These are phyloP conservation scores for Colletotrichum cuscutae DNA, from an alignment of 2,329 filamentous ascomycete genomes.

Conservation along the genomic window DNA sequence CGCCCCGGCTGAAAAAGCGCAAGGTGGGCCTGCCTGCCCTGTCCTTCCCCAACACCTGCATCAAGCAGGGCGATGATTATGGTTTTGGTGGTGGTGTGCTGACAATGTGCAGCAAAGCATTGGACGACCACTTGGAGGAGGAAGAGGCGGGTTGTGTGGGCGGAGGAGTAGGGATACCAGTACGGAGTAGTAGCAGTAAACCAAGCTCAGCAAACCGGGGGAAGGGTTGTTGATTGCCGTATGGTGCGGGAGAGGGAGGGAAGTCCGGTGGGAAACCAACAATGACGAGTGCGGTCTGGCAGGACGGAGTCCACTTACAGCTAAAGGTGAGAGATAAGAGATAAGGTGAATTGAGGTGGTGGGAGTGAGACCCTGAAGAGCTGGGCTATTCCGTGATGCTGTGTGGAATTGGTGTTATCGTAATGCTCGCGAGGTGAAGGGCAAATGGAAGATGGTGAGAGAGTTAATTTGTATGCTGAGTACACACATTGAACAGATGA, in stretches of 20 bases:
- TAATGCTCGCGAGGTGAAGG: constrained; percentile 17
- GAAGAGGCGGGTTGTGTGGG: background rate
- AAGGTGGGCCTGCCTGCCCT: constrained; percentile 14
- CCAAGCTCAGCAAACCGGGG: constrained; percentile 1
- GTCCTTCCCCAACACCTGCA: constrained; percentile 9
- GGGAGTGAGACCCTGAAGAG: background rate
- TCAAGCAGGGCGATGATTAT: background rate
- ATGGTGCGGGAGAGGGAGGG: background rate
- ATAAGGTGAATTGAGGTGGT: background rate
- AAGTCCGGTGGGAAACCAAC: background rate
- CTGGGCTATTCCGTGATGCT: background rate
- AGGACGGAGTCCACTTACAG: constrained; percentile 27
- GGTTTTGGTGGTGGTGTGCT: constrained; percentile 27
- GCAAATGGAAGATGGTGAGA: background rate
- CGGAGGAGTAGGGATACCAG: background rate
- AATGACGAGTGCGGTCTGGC: constrained; percentile 16
- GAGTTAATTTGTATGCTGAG: constrained; percentile 12
- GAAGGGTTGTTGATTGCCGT: background rate
- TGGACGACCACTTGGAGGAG: constrained; percentile 17
- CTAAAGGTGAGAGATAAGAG: constrained; percentile 14
- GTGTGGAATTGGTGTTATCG: constrained; percentile 22
- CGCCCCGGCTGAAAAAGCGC: background rate
- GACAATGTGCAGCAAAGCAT: constrained; percentile 23
- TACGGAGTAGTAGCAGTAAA: background rate
- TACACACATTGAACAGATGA: constrained; percentile 32